These are phyloP conservation scores for Hortiboletus campestris DNA, from an alignment of 768 basidiomycete genomes.

Conservation along the genomic window DNA sequence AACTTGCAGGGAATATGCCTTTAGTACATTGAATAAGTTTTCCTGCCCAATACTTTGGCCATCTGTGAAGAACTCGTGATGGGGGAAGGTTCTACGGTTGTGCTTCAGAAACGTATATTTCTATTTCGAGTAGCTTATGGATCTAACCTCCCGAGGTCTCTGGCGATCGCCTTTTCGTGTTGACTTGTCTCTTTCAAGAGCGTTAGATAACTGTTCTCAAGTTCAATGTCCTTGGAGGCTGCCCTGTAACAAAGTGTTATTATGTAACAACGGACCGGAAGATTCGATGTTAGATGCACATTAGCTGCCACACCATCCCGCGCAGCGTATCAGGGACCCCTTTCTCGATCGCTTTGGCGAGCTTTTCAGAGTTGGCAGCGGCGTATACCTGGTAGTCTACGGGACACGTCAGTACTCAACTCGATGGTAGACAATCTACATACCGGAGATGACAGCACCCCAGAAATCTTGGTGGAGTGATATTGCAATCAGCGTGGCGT, in stretches of 20 bases:
- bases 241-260: no score
- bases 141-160: slow-evolving; percentile 81
- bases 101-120: slow-evolving; percentile 11
- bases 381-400: slow-evolving; percentile 90
- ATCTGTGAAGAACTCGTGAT: slow-evolving; percentile 94
- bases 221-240: slow-evolving; percentile 85
- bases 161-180: slow-evolving; percentile 91
- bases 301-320: slow-evolving; percentile 97
- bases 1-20: slow-evolving; percentile 90
- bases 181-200: slow-evolving; percentile 80
- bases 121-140: background rate
- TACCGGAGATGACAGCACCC: slow-evolving; percentile 90
- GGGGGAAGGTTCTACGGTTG: slow-evolving; percentile 80
- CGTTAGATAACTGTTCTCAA: slow-evolving; percentile 80
- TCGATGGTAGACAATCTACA: slow-evolving; percentile 10
- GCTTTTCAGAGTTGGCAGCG: slow-evolving; percentile 66
- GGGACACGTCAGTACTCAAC: slow-evolving; percentile 3
- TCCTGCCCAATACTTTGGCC: slow-evolving; percentile 96
- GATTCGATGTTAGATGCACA: slow-evolving; percentile 47
- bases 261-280: slow-evolving; percentile 3
- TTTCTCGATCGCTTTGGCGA: slow-evolving; percentile 86
- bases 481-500: slow-evolving; percentile 3
- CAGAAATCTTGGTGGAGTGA: slow-evolving; percentile 69
- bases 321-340: slow-evolving; percentile 87
- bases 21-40: slow-evolving; percentile 95